These are phyloP conservation scores for Tylopilus felleus DNA, from an alignment of 768 basidiomycete species.

Conservation along the genomic window DNA sequence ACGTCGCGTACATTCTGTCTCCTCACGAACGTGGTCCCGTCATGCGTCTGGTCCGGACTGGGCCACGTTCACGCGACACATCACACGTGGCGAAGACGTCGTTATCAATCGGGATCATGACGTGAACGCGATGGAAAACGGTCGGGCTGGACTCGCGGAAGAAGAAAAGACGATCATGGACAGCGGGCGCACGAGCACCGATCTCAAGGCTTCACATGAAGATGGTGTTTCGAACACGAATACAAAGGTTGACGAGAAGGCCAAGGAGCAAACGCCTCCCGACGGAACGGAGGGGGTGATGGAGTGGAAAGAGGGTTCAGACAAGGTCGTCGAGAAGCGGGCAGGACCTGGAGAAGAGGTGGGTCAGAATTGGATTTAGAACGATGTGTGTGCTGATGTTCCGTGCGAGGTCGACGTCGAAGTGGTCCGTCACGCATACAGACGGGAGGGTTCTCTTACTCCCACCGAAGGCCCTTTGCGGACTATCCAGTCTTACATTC, in stretches of 20 bases:
- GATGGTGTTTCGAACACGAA: conserved; percentile 8
- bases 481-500: conserved; percentile 10
- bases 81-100: conserved; percentile 70
- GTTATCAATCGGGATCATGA: conserved; percentile 79
- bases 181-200: conserved; percentile 23
- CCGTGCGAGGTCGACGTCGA: conserved; percentile 57
- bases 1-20: conserved; percentile 74
- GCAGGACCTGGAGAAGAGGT: conserved; percentile 65
- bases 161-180: conserved; percentile 28
- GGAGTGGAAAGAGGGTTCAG: conserved; percentile 73
- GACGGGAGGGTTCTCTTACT: conserved; percentile 2
- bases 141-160: conserved; percentile 31
- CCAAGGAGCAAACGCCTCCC: conserved; percentile 39
- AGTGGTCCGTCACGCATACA: conserved; percentile 47
- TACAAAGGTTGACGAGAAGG: conserved; percentile 14
- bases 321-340: conserved; percentile 62
- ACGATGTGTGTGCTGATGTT: conserved; percentile 15
- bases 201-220: conserved; percentile 3
- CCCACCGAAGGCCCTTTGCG: conserved; percentile 1
- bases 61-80: conserved; percentile 71
- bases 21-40: conserved; percentile 87
- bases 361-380: conserved; percentile 13
- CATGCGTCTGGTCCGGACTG: conserved; percentile 75
- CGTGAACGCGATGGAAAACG: conserved; percentile 47
- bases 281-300: conserved; percentile 39